Conservation (phyloP, 179 eudicot genomes). For the Silene vulgaris region DNA sequence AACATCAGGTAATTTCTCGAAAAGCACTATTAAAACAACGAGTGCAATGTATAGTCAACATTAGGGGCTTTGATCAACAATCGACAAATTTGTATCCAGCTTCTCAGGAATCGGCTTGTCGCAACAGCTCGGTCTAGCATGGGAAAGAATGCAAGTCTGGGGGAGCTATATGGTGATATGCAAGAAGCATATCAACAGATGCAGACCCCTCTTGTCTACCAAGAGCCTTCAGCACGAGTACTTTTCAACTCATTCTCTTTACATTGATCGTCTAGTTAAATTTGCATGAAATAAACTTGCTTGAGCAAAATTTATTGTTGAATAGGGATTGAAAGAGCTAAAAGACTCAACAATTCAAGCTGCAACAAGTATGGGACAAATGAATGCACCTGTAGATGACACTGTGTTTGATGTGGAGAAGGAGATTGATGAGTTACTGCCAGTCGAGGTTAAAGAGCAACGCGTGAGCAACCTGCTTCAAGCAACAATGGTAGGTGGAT, state of each 20-base stretch:
- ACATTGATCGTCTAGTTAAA: background rate
- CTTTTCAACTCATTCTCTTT: background rate
- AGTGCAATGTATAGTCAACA: background rate
- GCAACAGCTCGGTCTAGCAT: conserved; percentile 65
- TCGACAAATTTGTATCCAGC: conserved; percentile 32
- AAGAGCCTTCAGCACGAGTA: conserved; percentile 61
- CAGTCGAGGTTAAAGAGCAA: conserved; percentile 94
- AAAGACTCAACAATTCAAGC: conserved; percentile 74
- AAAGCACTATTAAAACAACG: background rate
- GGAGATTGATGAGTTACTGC: conserved; percentile 77
- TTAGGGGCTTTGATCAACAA: conserved; percentile 8
- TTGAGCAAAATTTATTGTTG: conserved; percentile 11
- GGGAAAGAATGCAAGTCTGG: conserved; percentile 63
- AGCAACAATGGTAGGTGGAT: conserved; percentile 77
- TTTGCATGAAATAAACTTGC: background rate
- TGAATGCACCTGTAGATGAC: conserved; percentile 80
- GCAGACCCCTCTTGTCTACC: conserved; percentile 92
- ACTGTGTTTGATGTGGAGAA: conserved; percentile 79
- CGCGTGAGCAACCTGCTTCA: conserved; percentile 82
- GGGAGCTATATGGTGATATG: conserved; percentile 76
- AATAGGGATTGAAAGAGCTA: conserved; percentile 79
- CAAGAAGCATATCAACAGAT: conserved; percentile 85
- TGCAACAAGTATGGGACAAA: conserved; percentile 71
- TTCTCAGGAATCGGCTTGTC: conserved; percentile 76
- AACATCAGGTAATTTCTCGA: conserved; percentile 54